Conservation (phyloP, 2,329 filamentous ascomycete species). For the Phialophora tarda region DNA sequence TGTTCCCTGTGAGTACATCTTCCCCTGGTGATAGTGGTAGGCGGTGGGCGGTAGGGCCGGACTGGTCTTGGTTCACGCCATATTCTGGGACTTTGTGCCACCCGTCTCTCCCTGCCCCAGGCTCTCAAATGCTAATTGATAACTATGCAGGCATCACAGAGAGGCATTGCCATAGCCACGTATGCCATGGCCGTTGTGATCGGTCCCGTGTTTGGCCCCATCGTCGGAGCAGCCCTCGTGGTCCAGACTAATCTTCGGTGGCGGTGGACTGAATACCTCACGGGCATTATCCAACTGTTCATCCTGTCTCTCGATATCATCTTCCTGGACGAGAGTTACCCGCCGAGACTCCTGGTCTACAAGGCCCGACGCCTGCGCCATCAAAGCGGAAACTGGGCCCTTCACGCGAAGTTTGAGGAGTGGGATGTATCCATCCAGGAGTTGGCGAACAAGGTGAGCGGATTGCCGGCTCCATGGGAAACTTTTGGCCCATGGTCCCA, state of each 20-base stretch:
- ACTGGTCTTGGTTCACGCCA: not conserved
- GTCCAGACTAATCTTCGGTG: constrained; percentile 62
- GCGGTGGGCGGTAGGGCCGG: not conserved
- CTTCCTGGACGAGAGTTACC: constrained; percentile 64
- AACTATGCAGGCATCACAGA: constrained; percentile 55
- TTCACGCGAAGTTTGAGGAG: constrained; percentile 50
- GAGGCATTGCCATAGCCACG: constrained; percentile 70
- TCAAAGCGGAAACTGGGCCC: constrained; percentile 54
- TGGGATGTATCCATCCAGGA: constrained; percentile 49
- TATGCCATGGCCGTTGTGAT: constrained; percentile 58
- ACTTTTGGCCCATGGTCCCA: not conserved
- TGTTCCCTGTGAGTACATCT: constrained; percentile 54
- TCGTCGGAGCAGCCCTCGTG: constrained; percentile 65
- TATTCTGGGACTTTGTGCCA: no score
- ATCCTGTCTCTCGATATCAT: constrained; percentile 62
- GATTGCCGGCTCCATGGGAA: no score
- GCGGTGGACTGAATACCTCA: constrained; percentile 71
- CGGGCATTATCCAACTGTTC: constrained; percentile 66
- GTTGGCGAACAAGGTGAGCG: constrained; percentile 50
- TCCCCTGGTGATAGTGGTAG: not conserved
- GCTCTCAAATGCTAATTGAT: not conserved
- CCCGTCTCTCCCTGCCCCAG: no score
- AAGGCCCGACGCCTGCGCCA: constrained; percentile 58
- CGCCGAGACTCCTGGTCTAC: constrained; percentile 58
- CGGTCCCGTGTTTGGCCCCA: constrained; percentile 56